Conservation (phyloP, 208 protist species). For the Crithidia brevicula region DNA sequence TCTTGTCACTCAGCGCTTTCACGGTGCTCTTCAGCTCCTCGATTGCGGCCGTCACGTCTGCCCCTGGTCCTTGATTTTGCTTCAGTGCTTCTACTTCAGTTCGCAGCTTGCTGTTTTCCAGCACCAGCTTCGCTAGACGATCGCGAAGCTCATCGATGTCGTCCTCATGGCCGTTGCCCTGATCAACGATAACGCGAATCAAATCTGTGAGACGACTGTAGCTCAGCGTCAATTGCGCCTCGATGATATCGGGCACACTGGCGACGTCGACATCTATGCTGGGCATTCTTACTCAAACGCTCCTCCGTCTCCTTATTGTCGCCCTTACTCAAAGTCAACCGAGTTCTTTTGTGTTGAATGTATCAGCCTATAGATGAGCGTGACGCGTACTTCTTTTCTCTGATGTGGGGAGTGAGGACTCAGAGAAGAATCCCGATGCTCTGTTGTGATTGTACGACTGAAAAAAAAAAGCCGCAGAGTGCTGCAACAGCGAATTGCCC, state of each 20-base stretch:
- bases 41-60: neutral
- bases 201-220: conserved; percentile 85
- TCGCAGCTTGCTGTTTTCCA: conserved; percentile 61
- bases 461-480: no score
- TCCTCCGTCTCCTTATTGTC: no score
- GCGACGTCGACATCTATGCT: conserved; percentile 71
- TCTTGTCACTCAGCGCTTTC: conserved; percentile 16
- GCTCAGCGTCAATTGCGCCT: conserved; percentile 90
- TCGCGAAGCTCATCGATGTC: conserved; percentile 68
- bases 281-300: conserved; percentile 76
- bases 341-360: neutral
- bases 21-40: conserved; percentile 26
- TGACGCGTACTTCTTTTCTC: no score
- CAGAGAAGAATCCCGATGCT: neutral
- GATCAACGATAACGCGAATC: conserved; percentile 80
- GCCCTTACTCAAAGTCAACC: no score
- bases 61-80: conserved; percentile 15
- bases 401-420: neutral
- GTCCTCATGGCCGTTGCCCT: conserved; percentile 83
- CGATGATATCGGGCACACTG: conserved; percentile 88
- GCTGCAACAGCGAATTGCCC: no score
- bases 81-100: conserved; percentile 50
- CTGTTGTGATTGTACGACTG: no score
- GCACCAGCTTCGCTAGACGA: conserved; percentile 47
- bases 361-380: no score